Conservation (phyloP, 352 stramenopile species). For the Globisporangium radiosum region DNA sequence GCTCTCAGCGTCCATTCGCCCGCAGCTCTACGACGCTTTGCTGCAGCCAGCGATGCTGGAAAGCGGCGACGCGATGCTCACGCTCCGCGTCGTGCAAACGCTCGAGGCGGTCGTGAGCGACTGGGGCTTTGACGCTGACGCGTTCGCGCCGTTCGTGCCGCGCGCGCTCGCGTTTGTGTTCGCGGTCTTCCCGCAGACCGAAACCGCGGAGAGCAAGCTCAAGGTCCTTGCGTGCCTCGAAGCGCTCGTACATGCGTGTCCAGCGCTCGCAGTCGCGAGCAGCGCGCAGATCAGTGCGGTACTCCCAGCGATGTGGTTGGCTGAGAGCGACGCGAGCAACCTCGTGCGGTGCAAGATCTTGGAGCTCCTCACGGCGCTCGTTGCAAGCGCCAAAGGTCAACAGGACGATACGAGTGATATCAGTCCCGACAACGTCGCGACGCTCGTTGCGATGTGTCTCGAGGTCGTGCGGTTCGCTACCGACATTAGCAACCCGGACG, state of each 20-base stretch:
- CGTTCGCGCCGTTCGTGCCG: slow-evolving; percentile 63
- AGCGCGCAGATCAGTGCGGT: slow-evolving; percentile 63
- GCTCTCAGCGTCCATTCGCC: slow-evolving; percentile 52
- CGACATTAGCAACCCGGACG: slow-evolving; percentile 70
- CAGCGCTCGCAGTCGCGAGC: slow-evolving; percentile 32
- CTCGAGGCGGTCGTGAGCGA: slow-evolving; percentile 77
- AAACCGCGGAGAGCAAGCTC: slow-evolving; percentile 73
- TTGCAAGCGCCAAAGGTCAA: slow-evolving; percentile 40
- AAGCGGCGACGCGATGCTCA: slow-evolving; percentile 44
- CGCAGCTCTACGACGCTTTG: slow-evolving; percentile 75
- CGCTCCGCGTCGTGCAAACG: slow-evolving; percentile 68
- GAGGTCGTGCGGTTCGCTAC: slow-evolving; percentile 68
- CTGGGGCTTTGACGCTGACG: slow-evolving; percentile 72
- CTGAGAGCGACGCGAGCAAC: slow-evolving; percentile 69
- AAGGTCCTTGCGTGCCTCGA: slow-evolving; percentile 73
- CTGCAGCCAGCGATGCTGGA: slow-evolving; percentile 38
- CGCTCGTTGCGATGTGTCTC: slow-evolving; percentile 60
- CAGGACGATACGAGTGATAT: neutral
- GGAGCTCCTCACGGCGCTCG: slow-evolving; percentile 59
- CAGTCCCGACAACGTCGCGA: slow-evolving; percentile 18
- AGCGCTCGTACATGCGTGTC: slow-evolving; percentile 61
- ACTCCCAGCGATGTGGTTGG: slow-evolving; percentile 64
- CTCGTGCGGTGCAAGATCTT: slow-evolving; percentile 79
- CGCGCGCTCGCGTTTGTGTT: slow-evolving; percentile 58
- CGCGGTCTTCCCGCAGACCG: slow-evolving; percentile 52